Evolutionary conservation across 148 eudicot genomes (phyloP), one percentile per base, ranked within the genome.

Genomic region (Silene uniflora): DNA sequence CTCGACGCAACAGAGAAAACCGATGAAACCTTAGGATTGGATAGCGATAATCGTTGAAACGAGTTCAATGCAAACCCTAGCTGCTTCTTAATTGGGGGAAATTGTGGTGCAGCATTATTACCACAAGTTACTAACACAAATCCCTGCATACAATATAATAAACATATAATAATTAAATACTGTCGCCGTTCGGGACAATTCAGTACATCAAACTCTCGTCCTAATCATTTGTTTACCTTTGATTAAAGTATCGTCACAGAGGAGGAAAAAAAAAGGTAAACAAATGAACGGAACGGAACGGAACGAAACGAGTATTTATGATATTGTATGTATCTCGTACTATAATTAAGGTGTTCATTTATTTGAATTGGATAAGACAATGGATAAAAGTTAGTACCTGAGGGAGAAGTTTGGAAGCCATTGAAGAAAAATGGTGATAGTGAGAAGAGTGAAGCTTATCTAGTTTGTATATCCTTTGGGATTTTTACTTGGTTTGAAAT

Each of bases 11-110:
- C 63, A 8, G 67, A 18, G 18, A 70, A 19, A 35, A 73, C 22
- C 0, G 83, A 60, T 65, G 74, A 75, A 39, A 76, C 63, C 73
- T 46, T 42, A 17, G 76, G 79, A 70, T 75, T 68, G 44, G 78
- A 81, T 27, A 85, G 39, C 35, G 78, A 81, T 42, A 89, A 75
- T 7, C 82, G 79, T 39, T 84, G 80, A 49, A 76, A 24, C 0
- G 77, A 32, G 62, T 77, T 74, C 1, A 80, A 23, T 6, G 85
- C 77, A 82, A 88, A 80, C 74, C 87, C 87, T 69, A 84, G 77
- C 35, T 76, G 81, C 76, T 62, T 83, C 75, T 77, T 77, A 24
- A 71, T 62, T 56, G 80, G 81, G 59, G 75, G 78, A 71, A 76
- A 85, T 73, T 78, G 87, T 18, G 59, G 42, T 19, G 54, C 49